A percentile compares a stretch with the other conserved stretches of the same genome.
Conservation (phyloP, 176 grass and related monocot species). For the Secale cereale region DNA sequence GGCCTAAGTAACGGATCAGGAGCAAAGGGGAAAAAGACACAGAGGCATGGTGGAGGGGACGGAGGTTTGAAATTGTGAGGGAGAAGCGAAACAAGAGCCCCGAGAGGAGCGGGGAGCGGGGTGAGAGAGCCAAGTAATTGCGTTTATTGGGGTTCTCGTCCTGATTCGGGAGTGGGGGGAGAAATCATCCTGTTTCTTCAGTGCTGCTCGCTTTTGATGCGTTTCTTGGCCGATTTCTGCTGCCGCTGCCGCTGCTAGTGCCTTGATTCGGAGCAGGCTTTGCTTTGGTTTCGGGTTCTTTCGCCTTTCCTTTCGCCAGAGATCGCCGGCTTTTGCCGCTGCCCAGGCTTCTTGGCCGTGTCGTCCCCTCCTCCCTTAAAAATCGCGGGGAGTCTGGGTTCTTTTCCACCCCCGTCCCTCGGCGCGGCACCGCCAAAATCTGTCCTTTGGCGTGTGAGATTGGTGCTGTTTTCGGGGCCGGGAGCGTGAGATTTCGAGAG, state of each 20-base stretch:
- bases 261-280: constrained; percentile 49
- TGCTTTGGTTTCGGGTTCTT: constrained; percentile 33
- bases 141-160: background rate
- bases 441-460: constrained; percentile 29
- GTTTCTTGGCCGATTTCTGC: constrained; percentile 37
- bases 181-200: constrained; percentile 23
- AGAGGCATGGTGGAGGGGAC: background rate
- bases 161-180: constrained; percentile 33
- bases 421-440: constrained; percentile 2
- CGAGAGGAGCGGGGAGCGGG: background rate
- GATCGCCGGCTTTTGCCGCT: constrained; percentile 65
- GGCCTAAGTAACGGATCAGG: constrained; percentile 46
- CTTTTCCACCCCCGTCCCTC: background rate
- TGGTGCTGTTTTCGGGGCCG: constrained; percentile 16
- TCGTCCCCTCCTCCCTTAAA: constrained; percentile 28
- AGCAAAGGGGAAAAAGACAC: constrained; percentile 26
- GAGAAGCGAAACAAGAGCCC: constrained; percentile 21
- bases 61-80: constrained; percentile 53
- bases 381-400: constrained; percentile 23
- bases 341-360: constrained; percentile 28
- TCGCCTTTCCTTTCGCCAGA: constrained; percentile 46
- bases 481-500: constrained; percentile 13
- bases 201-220: constrained; percentile 22
- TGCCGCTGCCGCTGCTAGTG: constrained; percentile 17
- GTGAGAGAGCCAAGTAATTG: background rate